phyloP scores from a whole-genome alignment of 441 rosid genomes.

The Omphalea diandra region DNA sequence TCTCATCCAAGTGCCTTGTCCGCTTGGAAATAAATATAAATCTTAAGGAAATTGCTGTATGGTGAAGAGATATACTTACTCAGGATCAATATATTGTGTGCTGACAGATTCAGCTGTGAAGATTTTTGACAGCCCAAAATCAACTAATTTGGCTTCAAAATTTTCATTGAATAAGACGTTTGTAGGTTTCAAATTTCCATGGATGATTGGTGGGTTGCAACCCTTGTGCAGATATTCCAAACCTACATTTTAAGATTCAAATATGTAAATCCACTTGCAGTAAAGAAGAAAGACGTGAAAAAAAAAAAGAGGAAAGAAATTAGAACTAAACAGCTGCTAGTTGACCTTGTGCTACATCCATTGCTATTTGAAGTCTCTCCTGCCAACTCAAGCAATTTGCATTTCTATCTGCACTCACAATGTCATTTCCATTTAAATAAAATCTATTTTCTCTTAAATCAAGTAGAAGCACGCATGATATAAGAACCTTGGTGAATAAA shows the following conservation, averaged over 20 bases:
- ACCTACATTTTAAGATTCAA: conserved; percentile 21
- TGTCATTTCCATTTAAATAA: too few relatives aligned
- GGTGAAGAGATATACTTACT: conserved; percentile 26
- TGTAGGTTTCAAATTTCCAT: conserved; percentile 42
- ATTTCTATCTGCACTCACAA: too few relatives aligned
- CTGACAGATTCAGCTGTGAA: conserved; percentile 29
- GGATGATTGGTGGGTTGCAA: conserved; percentile 43
- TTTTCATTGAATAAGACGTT: conserved; percentile 41
- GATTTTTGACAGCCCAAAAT: conserved; percentile 39
- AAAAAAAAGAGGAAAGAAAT: background rate
- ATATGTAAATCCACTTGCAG: background rate
- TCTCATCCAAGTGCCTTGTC: too few relatives aligned
- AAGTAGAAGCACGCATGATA: too few relatives aligned
- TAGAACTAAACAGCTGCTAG: background rate
- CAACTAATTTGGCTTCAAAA: conserved; percentile 41
- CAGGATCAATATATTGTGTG: conserved; percentile 47
- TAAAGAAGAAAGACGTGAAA: too few relatives aligned
- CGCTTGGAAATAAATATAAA: too few relatives aligned
- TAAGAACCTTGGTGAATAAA: too few relatives aligned
- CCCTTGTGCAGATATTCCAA: conserved; percentile 40
- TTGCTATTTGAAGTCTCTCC: conserved; percentile 41
- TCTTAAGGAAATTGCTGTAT: too few relatives aligned
- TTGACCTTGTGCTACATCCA: conserved; percentile 45
- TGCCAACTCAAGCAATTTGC: conserved; percentile 35
- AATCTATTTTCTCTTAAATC: too few relatives aligned